phyloP scores from a whole-genome alignment of 495 filamentous ascomycete genomes.

The Trichoderma asperelloides region DNA sequence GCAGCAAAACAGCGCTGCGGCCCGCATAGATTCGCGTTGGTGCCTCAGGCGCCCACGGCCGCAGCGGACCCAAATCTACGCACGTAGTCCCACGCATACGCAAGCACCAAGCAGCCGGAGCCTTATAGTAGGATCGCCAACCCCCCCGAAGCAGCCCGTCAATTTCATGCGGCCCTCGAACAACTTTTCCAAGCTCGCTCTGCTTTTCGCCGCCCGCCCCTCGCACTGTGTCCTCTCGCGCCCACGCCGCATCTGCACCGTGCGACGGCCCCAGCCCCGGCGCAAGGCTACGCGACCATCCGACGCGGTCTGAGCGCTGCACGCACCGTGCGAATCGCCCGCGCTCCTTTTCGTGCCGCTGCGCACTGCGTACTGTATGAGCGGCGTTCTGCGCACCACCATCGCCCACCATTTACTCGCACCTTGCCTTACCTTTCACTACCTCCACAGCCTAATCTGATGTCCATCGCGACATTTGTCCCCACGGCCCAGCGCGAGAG shows the following conservation, averaged over 20 bases:
- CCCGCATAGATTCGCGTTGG: neutral
- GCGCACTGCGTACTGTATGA: neutral
- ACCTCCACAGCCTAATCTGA: slow-evolving; percentile 8
- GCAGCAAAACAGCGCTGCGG: neutral
- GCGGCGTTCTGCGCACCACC: neutral
- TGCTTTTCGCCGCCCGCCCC: slow-evolving; percentile 1
- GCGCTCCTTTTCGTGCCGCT: neutral
- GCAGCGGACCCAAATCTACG: slow-evolving; percentile 2
- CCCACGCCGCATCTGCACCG: neutral
- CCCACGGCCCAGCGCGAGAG: slow-evolving; percentile 6
- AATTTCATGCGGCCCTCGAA: neutral
- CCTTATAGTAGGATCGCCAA: slow-evolving; percentile 4
- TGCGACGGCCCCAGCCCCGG: neutral
- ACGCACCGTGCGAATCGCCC: neutral
- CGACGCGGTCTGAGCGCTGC: neutral
- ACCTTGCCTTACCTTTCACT: slow-evolving; percentile 6
- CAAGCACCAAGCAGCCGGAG: neutral
- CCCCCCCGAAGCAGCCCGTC: neutral
- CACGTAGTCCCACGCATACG: slow-evolving; percentile 1
- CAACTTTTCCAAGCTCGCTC: neutral
- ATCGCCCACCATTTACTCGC: neutral
- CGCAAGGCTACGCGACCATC: neutral
- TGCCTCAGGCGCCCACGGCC: neutral
- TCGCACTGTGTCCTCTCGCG: neutral
- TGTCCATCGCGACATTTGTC: slow-evolving; percentile 8